These are phyloP conservation scores for Mitragyna speciosa DNA, from an alignment of 257 asterid species.

Conservation along the genomic window DNA sequence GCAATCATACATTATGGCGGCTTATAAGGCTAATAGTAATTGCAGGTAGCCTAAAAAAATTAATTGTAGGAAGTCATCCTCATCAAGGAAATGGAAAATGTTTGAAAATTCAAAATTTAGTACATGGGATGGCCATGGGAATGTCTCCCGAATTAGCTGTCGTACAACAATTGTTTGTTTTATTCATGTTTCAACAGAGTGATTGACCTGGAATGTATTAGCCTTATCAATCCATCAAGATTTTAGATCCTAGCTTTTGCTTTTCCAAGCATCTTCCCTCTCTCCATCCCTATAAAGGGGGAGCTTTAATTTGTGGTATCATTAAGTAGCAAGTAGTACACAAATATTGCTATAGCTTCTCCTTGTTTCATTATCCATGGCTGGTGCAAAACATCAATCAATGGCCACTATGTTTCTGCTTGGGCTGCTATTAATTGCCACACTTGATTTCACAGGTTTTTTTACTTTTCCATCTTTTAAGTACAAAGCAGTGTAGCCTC, in stretches of 20 bases:
- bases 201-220: conserved; percentile 2
- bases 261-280: background rate
- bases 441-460: conserved; percentile 24
- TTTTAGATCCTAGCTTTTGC: background rate
- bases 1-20: background rate
- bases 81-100: background rate
- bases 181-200: background rate
- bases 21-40: background rate
- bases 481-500: background rate
- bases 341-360: background rate
- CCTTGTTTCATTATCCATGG: conserved; percentile 4
- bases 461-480: no score
- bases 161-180: background rate
- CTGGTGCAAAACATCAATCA: conserved; percentile 6
- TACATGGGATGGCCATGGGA: background rate
- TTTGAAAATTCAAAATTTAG: conserved; percentile 5
- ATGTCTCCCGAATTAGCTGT: background rate
- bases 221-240: background rate
- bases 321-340: background rate
- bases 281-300: background rate
- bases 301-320: background rate
- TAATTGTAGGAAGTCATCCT: background rate
- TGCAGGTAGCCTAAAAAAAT: no score
- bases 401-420: conserved; percentile 11
- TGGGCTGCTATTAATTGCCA: conserved; percentile 19